Evolutionary conservation across 2,329 filamentous ascomycete species (phyloP).

Genomic region (Gnomoniopsis sp.): DNA sequence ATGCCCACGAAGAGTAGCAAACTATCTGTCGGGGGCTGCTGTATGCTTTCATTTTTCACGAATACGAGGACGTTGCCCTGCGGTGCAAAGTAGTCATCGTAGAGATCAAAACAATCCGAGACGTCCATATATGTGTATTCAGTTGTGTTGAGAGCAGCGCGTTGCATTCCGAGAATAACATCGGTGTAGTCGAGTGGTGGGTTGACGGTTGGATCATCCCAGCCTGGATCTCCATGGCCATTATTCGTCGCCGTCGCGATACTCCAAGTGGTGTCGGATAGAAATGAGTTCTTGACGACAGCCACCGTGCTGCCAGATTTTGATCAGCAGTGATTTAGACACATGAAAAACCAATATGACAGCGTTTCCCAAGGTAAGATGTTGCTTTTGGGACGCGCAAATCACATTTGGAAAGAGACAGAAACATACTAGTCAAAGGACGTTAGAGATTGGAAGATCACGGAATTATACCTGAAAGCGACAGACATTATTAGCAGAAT

Average conservation of each 20-base stretch:
- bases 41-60: constrained; percentile 19
- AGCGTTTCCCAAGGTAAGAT: no score
- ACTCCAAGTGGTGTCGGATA: neutral
- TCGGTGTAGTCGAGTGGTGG: constrained; percentile 18
- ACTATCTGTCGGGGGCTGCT: constrained; percentile 17
- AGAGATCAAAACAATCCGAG: constrained; percentile 20
- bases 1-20: constrained; percentile 23
- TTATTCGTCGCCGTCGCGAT: neutral
- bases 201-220: constrained; percentile 4
- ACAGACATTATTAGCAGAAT: no score
- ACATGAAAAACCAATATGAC: no score
- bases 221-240: neutral
- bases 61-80: constrained; percentile 23
- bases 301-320: no score
- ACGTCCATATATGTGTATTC: constrained; percentile 12
- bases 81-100: constrained; percentile 21
- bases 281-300: constrained; percentile 5
- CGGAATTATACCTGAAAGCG: constrained; percentile 19
- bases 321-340: no score
- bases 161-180: constrained; percentile 19
- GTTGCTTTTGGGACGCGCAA: no score
- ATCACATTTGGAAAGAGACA: no score
- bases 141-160: neutral
- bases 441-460: constrained; percentile 17
- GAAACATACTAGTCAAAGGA: constrained; percentile 18